Conservation (phyloP, 441 rosid genomes). For the Erysimum pusillum region DNA sequence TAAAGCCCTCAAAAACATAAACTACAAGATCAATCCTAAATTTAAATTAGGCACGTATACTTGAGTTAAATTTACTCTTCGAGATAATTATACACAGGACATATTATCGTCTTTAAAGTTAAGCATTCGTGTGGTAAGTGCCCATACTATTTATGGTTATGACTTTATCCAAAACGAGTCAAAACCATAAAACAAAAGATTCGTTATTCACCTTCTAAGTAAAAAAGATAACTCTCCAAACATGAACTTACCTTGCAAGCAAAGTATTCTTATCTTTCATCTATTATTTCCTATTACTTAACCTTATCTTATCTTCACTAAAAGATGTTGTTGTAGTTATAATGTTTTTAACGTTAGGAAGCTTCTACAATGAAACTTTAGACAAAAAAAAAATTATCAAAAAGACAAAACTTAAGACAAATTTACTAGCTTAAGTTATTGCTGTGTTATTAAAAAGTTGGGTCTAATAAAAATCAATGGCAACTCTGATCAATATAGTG, state of each 20-base stretch:
- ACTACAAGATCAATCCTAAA: neutral
- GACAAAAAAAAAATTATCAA: too few relatives aligned
- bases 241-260: conserved; percentile 52
- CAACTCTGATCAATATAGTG: neutral
- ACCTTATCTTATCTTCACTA: conserved; percentile 45
- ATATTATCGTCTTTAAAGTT: conserved; percentile 34
- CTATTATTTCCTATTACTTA: conserved; percentile 39
- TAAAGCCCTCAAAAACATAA: neutral
- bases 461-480: neutral
- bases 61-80: neutral
- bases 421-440: conserved; percentile 13
- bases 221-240: conserved; percentile 38
- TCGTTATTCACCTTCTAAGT: conserved; percentile 48
- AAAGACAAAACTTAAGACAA: neutral
- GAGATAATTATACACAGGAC: neutral
- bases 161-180: conserved; percentile 27
- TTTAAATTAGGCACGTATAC: neutral
- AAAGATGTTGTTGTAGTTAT: conserved; percentile 21
- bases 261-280: conserved; percentile 45
- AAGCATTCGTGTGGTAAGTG: conserved; percentile 47
- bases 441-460: neutral
- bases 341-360: conserved; percentile 15
- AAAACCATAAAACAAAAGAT: conserved; percentile 41
- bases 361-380: conserved; percentile 21
- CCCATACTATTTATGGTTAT: conserved; percentile 22